These are phyloP conservation scores for Macrophomina phaseolina DNA, from an alignment of 2,329 filamentous ascomycete genomes.

Conservation along the genomic window DNA sequence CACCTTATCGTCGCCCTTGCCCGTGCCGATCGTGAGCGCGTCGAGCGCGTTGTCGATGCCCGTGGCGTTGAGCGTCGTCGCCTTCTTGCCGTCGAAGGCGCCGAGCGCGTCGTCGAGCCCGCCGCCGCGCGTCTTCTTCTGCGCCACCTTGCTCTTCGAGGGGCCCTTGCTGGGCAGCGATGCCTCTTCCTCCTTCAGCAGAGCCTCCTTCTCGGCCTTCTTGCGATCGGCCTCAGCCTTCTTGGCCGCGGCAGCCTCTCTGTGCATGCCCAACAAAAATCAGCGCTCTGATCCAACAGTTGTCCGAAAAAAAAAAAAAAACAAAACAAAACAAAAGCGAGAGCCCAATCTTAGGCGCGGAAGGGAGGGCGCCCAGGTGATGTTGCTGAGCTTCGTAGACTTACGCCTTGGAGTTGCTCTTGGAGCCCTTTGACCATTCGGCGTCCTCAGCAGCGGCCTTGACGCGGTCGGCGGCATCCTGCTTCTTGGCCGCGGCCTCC, in stretches of 20 bases:
- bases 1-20: constrained; percentile 69
- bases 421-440: constrained; percentile 85
- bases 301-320: not conserved
- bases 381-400: constrained; percentile 39
- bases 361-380: too few species aligned
- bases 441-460: constrained; percentile 69
- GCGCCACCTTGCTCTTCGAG: constrained; percentile 68
- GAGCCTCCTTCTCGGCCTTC: constrained; percentile 89
- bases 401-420: constrained; percentile 86
- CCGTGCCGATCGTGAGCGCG: constrained; percentile 72
- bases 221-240: constrained; percentile 82
- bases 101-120: constrained; percentile 70
- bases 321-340: constrained; percentile 11
- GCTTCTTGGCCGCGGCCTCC: constrained; percentile 81
- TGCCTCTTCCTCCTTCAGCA: constrained; percentile 82
- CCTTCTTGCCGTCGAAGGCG: constrained; percentile 51
- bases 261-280: constrained; percentile 45
- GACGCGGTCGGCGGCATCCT: constrained; percentile 71
- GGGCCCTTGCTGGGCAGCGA: constrained; percentile 64
- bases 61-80: constrained; percentile 73
- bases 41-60: constrained; percentile 95
- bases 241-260: constrained; percentile 83
- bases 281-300: not conserved
- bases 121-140: constrained; percentile 58
- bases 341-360: not conserved